Percentiles rank a stretch among this genome's conserved stretches.
These are phyloP conservation scores for Fraxinus velutina DNA, from an alignment of 305 asterid genomes.

Conservation along the genomic window DNA sequence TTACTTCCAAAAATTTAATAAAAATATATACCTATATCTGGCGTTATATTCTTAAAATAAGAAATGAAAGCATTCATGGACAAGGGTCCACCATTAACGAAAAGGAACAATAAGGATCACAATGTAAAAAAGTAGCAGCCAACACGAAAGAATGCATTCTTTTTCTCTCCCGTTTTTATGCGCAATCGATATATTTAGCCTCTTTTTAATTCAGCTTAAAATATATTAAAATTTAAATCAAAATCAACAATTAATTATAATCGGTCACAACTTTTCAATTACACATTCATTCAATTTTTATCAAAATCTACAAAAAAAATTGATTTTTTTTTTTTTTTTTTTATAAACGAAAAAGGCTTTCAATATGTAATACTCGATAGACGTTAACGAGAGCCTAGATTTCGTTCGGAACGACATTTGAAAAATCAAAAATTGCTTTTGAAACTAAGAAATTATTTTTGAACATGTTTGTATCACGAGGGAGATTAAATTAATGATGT, in stretches of 20 bases:
- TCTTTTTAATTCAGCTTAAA: background rate
- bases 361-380: background rate
- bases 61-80: background rate
- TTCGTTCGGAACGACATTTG: background rate
- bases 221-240: too few species aligned
- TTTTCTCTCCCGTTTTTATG: background rate
- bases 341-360: too few species aligned
- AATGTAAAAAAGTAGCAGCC: slow-evolving; percentile 22
- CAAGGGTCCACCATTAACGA: slow-evolving; percentile 10
- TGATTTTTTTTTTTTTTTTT: too few species aligned
- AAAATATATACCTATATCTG: background rate
- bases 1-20: background rate
- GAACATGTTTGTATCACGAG: slow-evolving; percentile 1
- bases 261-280: too few species aligned
- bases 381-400: background rate
- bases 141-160: slow-evolving; percentile 22
- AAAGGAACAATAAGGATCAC: slow-evolving; percentile 8
- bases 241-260: too few species aligned
- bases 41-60: background rate
- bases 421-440: too few species aligned
- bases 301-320: background rate
- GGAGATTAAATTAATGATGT: slow-evolving; percentile 22
- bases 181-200: background rate
- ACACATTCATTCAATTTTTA: background rate
- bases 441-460: background rate